phyloP scores from a whole-genome alignment of 805 yeast genomes.

The Lipomyces anomalus region DNA sequence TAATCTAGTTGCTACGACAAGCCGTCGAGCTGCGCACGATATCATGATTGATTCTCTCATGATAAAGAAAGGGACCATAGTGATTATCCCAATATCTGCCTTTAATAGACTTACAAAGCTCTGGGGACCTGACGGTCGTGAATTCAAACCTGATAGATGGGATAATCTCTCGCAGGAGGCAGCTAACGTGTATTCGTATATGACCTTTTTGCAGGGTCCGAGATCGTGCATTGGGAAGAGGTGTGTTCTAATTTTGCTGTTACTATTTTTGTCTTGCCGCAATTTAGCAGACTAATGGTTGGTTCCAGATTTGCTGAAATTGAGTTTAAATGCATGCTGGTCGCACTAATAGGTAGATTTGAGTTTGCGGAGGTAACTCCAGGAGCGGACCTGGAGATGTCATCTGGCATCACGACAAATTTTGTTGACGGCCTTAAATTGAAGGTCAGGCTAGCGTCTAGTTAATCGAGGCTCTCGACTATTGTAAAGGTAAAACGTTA shows the following conservation, averaged over 20 bases:
- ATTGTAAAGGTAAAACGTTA: too few species aligned
- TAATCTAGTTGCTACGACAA: slow-evolving; percentile 12
- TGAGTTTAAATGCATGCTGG: slow-evolving; percentile 13
- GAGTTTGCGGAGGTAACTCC: slow-evolving; percentile 7
- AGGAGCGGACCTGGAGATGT: slow-evolving; percentile 6
- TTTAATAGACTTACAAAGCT: slow-evolving; percentile 1
- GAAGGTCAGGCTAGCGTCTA: slow-evolving; percentile 3
- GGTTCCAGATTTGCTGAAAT: slow-evolving; percentile 15
- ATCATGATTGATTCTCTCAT: slow-evolving; percentile 6
- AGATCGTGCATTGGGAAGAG: slow-evolving; percentile 19
- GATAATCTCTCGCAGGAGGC: slow-evolving; percentile 10
- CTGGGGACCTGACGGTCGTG: slow-evolving; percentile 13
- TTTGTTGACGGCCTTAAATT: slow-evolving; percentile 7
- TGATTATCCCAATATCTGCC: slow-evolving; percentile 4
- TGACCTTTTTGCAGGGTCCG: slow-evolving; percentile 18
- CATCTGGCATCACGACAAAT: slow-evolving; percentile 7
- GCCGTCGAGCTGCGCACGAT: slow-evolving; percentile 9
- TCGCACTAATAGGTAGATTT: slow-evolving; percentile 14
- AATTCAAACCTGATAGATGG: slow-evolving; percentile 20
- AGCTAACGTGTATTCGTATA: slow-evolving; percentile 4
- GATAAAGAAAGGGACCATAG: slow-evolving; percentile 8
- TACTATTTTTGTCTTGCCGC: too few species aligned
- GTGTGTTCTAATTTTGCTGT: too few species aligned
- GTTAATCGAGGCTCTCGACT: too few species aligned
- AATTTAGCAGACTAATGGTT: too few species aligned